phyloP scores from a whole-genome alignment of 2,329 filamentous ascomycete genomes.

The Scolecobasidium constrictum region DNA sequence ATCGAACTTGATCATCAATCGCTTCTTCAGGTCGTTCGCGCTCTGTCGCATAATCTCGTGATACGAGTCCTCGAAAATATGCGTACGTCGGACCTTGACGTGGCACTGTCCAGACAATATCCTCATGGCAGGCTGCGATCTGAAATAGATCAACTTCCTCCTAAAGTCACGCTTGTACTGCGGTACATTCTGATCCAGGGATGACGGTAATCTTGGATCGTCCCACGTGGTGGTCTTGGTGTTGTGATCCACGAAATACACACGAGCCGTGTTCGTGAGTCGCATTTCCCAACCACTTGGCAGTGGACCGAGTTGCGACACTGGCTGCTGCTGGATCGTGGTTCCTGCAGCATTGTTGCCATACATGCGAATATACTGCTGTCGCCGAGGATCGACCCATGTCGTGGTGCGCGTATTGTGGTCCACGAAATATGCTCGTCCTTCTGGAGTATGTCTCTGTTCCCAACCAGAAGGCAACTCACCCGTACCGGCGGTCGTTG shows the following conservation, averaged over 20 bases:
- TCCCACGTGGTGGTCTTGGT: conserved; percentile 99
- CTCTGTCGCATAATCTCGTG: conserved; percentile 97
- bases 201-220: conserved; percentile 87
- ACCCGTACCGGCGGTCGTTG: conserved; percentile 85
- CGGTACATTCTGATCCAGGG: conserved; percentile 92
- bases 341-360: conserved; percentile 64
- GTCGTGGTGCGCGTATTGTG: conserved; percentile 97
- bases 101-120: conserved; percentile 96
- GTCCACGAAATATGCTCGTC: conserved; percentile 92
- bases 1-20: conserved; percentile 99
- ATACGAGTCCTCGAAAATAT: conserved; percentile 98
- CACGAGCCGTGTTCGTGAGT: conserved; percentile 90
- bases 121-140: conserved; percentile 89
- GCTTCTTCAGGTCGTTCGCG: conserved; percentile 92
- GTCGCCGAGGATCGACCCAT: conserved; percentile 93
- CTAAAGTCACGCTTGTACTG: conserved; percentile 99
- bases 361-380: conserved; percentile 98
- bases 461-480: conserved; percentile 96
- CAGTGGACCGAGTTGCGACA: conserved; percentile 88
- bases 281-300: conserved; percentile 99
- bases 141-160: conserved; percentile 97
- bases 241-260: conserved; percentile 99
- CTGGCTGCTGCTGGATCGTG: conserved; percentile 92
- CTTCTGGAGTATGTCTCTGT: conserved; percentile 89
- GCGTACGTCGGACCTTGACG: conserved; percentile 90